A percentile compares a stretch with the other conserved stretches of the same genome.
phyloP scores from a whole-genome alignment of 2,329 filamentous ascomycete species.

The Teratosphaeriaceae sp. region DNA sequence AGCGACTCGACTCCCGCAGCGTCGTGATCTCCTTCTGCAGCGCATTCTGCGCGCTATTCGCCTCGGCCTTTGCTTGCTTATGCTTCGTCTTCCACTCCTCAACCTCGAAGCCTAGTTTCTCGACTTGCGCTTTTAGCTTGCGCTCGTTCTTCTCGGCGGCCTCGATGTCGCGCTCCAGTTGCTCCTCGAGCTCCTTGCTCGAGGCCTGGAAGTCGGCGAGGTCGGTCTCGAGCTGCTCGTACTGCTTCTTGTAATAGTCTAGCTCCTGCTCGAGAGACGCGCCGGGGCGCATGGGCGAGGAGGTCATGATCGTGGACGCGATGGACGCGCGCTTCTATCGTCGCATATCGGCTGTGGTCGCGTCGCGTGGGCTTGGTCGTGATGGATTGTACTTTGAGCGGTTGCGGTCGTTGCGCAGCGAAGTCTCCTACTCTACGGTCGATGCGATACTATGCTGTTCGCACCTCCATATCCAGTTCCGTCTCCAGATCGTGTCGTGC shows the following conservation, averaged over 20 bases:
- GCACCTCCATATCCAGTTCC: no score
- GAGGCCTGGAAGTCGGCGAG: constrained; percentile 90
- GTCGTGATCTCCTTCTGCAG: constrained; percentile 95
- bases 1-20: constrained; percentile 76
- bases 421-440: no score
- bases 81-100: constrained; percentile 99
- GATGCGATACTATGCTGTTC: no score
- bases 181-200: constrained; percentile 87
- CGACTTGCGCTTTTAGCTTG: constrained; percentile 76
- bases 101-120: constrained; percentile 77
- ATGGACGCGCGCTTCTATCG: constrained; percentile 25
- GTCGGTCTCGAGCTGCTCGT: constrained; percentile 85
- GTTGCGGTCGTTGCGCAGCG: no score
- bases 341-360: constrained; percentile 24
- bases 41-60: constrained; percentile 72
- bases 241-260: constrained; percentile 92
- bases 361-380: not conserved
- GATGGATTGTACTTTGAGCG: not conserved
- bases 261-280: constrained; percentile 62
- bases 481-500: constrained; percentile 1
- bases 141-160: constrained; percentile 90
- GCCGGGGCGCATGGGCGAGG: constrained; percentile 31
- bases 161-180: constrained; percentile 94
- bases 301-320: constrained; percentile 22
- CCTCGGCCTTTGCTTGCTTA: constrained; percentile 87